These are phyloP conservation scores for Phytophthora sp. DNA, from an alignment of 352 stramenopile species.

Conservation along the genomic window DNA sequence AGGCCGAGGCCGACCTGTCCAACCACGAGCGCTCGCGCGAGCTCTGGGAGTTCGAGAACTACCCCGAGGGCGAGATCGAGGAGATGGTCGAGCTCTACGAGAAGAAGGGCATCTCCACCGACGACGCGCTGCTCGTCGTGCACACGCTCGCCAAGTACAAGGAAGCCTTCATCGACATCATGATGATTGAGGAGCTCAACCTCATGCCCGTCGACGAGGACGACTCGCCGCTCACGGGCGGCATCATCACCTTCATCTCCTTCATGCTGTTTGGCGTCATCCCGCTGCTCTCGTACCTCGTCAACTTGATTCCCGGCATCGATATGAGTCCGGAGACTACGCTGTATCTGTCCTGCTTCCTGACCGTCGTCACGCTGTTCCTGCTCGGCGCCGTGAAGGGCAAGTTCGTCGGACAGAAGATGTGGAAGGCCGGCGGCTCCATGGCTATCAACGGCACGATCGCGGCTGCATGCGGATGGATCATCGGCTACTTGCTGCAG, in stretches of 20 bases:
- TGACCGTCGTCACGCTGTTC: slow-evolving; percentile 95
- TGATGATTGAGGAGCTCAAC: slow-evolving; percentile 97
- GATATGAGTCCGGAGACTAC: slow-evolving; percentile 61
- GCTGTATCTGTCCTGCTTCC: slow-evolving; percentile 93
- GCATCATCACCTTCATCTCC: slow-evolving; percentile 90
- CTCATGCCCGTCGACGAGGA: slow-evolving; percentile 94
- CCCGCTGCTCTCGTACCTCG: slow-evolving; percentile 93
- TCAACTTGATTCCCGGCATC: slow-evolving; percentile 82
- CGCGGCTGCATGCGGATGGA: slow-evolving; percentile 73
- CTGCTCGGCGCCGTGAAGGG: slow-evolving; percentile 93
- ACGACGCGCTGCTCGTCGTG: slow-evolving; percentile 93
- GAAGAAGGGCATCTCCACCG: slow-evolving; percentile 87
- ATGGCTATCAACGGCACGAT: slow-evolving; percentile 85
- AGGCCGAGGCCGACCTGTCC: slow-evolving; percentile 94
- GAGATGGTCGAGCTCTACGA: slow-evolving; percentile 98
- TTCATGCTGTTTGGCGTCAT: slow-evolving; percentile 93
- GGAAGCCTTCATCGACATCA: slow-evolving; percentile 97
- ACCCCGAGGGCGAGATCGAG: slow-evolving; percentile 94
- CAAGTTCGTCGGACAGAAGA: slow-evolving; percentile 82
- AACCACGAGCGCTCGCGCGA: slow-evolving; percentile 93
- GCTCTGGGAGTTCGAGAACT: slow-evolving; percentile 96
- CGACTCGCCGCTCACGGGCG: slow-evolving; percentile 85
- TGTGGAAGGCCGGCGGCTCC: slow-evolving; percentile 64
- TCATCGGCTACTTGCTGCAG: slow-evolving; percentile 85
- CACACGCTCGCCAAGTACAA: slow-evolving; percentile 97